These are phyloP conservation scores for Elongisporangium anandrum DNA, from an alignment of 352 stramenopile species.

Conservation along the genomic window DNA sequence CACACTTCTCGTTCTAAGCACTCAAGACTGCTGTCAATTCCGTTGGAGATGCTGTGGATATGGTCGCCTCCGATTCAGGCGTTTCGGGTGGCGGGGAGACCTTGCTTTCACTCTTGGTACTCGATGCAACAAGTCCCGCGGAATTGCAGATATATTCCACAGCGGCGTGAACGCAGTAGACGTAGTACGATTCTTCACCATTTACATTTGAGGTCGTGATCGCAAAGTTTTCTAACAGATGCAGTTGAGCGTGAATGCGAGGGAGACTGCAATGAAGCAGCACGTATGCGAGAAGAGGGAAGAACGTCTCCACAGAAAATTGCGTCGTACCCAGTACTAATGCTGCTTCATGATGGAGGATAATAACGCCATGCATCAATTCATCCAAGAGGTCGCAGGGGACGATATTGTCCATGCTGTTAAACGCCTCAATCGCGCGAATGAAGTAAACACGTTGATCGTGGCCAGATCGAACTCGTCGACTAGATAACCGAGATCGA, in stretches of 20 bases:
- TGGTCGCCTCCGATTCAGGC: background rate
- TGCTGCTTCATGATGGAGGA: conserved; percentile 80
- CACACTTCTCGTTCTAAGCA: background rate
- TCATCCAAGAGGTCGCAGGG: conserved; percentile 83
- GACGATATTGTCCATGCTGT: conserved; percentile 69
- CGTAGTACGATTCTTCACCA: conserved; percentile 87
- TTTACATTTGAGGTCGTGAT: conserved; percentile 77
- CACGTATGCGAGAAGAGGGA: conserved; percentile 79
- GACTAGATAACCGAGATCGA: conserved; percentile 39
- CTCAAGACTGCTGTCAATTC: background rate
- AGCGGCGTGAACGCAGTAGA: conserved; percentile 82
- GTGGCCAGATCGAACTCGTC: conserved; percentile 22
- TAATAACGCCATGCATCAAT: conserved; percentile 80
- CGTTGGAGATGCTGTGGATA: background rate
- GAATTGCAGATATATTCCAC: conserved; percentile 86
- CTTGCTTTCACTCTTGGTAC: background rate
- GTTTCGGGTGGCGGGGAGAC: background rate
- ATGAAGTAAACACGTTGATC: conserved; percentile 44
- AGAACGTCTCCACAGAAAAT: conserved; percentile 86
- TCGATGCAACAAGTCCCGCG: conserved; percentile 13
- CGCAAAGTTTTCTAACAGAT: conserved; percentile 82
- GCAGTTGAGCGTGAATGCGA: conserved; percentile 72
- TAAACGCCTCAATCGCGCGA: conserved; percentile 76
- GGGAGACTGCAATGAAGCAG: conserved; percentile 69
- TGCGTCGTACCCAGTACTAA: conserved; percentile 84